Conservation (phyloP, 352 stramenopile genomes). For the Phytophthora lateralis region DNA sequence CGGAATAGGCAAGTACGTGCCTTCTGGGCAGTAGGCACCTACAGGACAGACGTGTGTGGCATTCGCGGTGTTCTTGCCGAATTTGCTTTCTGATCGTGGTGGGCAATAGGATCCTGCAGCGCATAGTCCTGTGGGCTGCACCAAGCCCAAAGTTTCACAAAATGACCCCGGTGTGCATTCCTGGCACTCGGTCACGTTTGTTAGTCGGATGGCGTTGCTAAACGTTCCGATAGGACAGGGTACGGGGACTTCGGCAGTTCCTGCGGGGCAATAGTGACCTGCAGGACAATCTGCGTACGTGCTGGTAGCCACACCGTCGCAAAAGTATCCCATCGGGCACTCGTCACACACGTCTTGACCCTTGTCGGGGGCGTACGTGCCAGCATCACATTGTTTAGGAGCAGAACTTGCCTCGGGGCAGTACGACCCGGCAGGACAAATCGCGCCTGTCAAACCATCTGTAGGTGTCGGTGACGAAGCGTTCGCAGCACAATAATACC, state of each 20-base stretch:
- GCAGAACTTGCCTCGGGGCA: constrained; percentile 54
- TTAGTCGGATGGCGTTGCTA: constrained; percentile 39
- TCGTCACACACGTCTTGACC: constrained; percentile 38
- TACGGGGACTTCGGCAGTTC: constrained; percentile 40
- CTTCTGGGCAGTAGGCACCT: constrained; percentile 79
- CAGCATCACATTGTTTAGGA: constrained; percentile 50
- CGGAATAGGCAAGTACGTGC: constrained; percentile 61
- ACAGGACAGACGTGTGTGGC: constrained; percentile 58
- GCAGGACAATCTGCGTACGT: constrained; percentile 49
- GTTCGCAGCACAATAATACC: constrained; percentile 84
- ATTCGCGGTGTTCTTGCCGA: constrained; percentile 43
- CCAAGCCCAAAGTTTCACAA: constrained; percentile 37
- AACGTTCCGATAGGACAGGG: constrained; percentile 82
- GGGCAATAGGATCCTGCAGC: constrained; percentile 63
- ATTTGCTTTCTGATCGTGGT: constrained; percentile 42
- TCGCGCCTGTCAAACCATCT: constrained; percentile 45
- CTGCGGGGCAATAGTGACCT: constrained; percentile 54
- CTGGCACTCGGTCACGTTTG: constrained; percentile 46
- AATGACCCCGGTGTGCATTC: constrained; percentile 49
- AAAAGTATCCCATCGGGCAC: constrained; percentile 75
- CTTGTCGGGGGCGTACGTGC: constrained; percentile 39
- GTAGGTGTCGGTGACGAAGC: constrained; percentile 52
- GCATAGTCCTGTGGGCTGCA: constrained; percentile 45
- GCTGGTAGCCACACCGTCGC: constrained; percentile 54
- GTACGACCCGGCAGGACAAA: constrained; percentile 66